Evolutionary conservation across 1,284 basidiomycete genomes (phyloP).

Genomic region (Ceratobasidium sp.): DNA sequence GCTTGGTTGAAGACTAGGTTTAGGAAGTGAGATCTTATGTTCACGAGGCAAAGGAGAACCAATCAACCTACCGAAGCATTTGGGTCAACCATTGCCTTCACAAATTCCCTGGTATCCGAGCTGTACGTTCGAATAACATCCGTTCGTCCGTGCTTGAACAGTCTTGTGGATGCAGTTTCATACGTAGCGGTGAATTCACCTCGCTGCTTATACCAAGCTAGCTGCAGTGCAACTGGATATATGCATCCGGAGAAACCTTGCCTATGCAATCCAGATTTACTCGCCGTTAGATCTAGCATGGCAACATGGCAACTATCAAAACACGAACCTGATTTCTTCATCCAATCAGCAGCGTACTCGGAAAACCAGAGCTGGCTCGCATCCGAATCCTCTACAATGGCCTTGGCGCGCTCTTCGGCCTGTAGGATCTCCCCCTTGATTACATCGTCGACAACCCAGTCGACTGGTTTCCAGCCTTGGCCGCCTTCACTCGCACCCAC

Average conservation of each 20-base stretch:
- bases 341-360: constrained; percentile 90
- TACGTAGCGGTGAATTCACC: constrained; percentile 88
- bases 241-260: constrained; percentile 86
- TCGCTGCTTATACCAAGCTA: constrained; percentile 87
- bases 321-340: constrained; percentile 74
- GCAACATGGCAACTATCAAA: not conserved
- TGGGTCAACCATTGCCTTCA: constrained; percentile 75
- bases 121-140: constrained; percentile 89
- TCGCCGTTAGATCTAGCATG: constrained; percentile 18
- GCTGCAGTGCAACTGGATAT: constrained; percentile 91
- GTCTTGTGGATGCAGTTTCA: constrained; percentile 92
- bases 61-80: constrained; percentile 54
- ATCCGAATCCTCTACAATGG: constrained; percentile 81
- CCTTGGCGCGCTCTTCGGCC: constrained; percentile 66
- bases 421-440: constrained; percentile 64
- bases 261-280: constrained; percentile 51
- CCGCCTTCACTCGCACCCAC: constrained; percentile 16
- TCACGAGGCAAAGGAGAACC: not conserved
- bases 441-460: constrained; percentile 76
- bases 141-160: constrained; percentile 89
- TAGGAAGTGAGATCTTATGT: not conserved
- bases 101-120: constrained; percentile 78
- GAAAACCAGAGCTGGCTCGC: constrained; percentile 84
- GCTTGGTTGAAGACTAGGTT: constrained; percentile 48
- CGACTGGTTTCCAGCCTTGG: constrained; percentile 67